Conservation (phyloP, 495 filamentous ascomycete genomes). For the Hypoxylon cercidicola region DNA sequence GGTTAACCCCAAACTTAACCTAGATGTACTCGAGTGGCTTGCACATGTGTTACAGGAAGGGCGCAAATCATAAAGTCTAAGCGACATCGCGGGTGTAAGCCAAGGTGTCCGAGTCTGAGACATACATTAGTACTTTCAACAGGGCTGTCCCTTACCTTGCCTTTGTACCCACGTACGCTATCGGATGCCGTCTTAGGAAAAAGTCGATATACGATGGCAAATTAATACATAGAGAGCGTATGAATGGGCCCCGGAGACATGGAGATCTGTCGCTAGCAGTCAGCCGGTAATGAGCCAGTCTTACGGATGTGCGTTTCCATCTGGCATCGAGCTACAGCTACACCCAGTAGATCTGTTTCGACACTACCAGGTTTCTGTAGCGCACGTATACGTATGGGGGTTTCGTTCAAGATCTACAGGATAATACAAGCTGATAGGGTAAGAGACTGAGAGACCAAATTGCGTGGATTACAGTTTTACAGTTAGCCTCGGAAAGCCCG, state of each 20-base stretch:
- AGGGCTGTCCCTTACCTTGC: no score
- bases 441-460: background rate
- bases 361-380: background rate
- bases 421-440: constrained; percentile 7
- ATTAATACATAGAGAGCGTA: no score
- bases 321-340: background rate
- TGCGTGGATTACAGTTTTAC: background rate
- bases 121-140: no score
- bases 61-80: background rate
- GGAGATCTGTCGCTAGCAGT: background rate
- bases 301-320: constrained; percentile 7
- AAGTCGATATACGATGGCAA: no score
- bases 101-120: constrained; percentile 1
- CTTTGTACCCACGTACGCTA: no score
- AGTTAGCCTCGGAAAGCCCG: background rate
- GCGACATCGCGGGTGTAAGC: constrained; percentile 18
- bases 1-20: constrained; percentile 29
- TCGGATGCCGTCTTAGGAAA: background rate
- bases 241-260: constrained; percentile 2
- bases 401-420: constrained; percentile 3
- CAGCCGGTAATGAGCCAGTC: background rate
- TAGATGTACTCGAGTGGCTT: constrained; percentile 9
- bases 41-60: background rate
- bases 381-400: background rate
- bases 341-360: constrained; percentile 13